Base-by-base conservation (phyloP, 192 early-diverging fungal species). In the Rhizophagus prolifer region DNA sequence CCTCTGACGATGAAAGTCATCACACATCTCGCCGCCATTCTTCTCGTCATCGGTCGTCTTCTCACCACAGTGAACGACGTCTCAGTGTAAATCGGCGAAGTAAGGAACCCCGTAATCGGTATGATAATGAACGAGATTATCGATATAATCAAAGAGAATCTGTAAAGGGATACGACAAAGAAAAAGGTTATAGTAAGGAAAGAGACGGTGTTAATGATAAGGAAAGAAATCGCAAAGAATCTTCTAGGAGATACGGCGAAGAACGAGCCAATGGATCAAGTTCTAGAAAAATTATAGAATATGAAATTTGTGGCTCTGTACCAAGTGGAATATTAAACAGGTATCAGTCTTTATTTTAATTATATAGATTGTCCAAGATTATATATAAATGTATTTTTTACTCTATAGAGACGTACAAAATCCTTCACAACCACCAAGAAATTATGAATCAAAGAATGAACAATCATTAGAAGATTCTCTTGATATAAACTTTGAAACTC, bases 401-500 rank as follows among this genome's bases (percentile, higher is more conserved):
- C 34, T 64, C 21, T 3, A 58, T 77, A 81, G 82, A 41, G 78
- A 83, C 54, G 65, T 64, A 13, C 70, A 76, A 61, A 67, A 76
- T 71, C 77, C 76, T 7, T 69, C 77, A 44, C 6, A 34, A 3
- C 72, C 79, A 4, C 19, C 36, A 30, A 81, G 81, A 26, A 41
- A 69, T 14, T 21, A 54, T 16, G 82, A 81, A 4, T 46, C 61
- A 36, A 36, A 54, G 38, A 77, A 69, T 25, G 65, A 79, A 26
- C 34, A 72, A 47, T 69, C 74, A 14, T 34, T 50, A 3, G 79
- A 81, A 19, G 58, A 81, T 25, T 65, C 79, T 36, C 78, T 80
- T 65, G 79, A 80, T 10, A 59, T 85, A 74, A 68, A 82, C 31
- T 73, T 82, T 25, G 88, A 91, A 73, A 82, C 86, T 12, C 89